Evolutionary conservation across 1,139 yeast species (phyloP), one percentile per base, ranked within the genome.

Genomic region (Spathaspora sp.): DNA sequence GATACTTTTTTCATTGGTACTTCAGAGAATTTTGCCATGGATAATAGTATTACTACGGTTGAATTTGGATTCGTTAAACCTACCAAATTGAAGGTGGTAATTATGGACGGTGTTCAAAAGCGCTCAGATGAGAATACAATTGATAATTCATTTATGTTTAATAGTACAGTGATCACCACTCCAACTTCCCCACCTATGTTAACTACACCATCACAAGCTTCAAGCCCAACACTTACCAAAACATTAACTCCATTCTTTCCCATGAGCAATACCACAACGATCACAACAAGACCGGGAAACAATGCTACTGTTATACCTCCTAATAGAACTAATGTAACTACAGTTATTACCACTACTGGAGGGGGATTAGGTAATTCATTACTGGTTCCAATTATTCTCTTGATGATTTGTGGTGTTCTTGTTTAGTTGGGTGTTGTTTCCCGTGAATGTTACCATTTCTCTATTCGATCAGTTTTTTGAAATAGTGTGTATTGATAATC

Each of bases 21-120:
- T 11, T 25, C 9, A 7, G 23, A 15, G 11, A 20, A 38, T 26
- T 38, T 25, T 38, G n/a, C 7, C 3, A 38, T 25, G 41, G 24
- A 11, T 26, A 18, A 38, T 10, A 38, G 41, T 38, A 38, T 38
- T 8, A 25, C 41, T 38, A 38, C 41, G 11, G 25, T 31, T 18
- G 17, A 38, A 4, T 38, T 25, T 26, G 11, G 7, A 7, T 38
- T 38, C 26, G 15, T 24, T 8, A 24, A 9, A 15, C 41, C 33
- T 3, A 38, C 41, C 3, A 38, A 38, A 15, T 26, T 38, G 20
- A 38, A 38, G 15, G 8, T 38, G 5, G 34, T 38, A 13, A 25
- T 38, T 2, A 20, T 13, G 8, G 34, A 23, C 16, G 23, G 26
- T 2, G 31, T n/a, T 11, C 16, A 26, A 9, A 18, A 13, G 33